phyloP scores from a whole-genome alignment of 2,329 filamentous ascomycete species.

The Xylariomycetidae sp. region DNA sequence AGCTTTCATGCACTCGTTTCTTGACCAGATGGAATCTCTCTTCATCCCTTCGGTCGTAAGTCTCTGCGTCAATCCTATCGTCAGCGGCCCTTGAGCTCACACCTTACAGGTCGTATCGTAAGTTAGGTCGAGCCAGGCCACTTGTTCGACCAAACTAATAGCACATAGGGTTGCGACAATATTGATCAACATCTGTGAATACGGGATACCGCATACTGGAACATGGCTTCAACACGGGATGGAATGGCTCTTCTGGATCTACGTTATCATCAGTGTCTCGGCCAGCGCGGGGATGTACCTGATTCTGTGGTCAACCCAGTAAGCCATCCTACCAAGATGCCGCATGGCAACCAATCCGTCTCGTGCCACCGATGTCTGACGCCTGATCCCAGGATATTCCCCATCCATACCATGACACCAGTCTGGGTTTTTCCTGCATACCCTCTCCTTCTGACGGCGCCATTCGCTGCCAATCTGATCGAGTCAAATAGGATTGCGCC shows the following conservation, averaged over 20 bases:
- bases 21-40: slow-evolving; percentile 71
- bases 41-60: slow-evolving; percentile 65
- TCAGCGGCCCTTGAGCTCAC: slow-evolving; percentile 2
- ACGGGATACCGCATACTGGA: slow-evolving; percentile 58
- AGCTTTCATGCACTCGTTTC: slow-evolving; percentile 64
- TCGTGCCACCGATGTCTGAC: no score
- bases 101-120: slow-evolving; percentile 18
- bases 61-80: slow-evolving; percentile 4
- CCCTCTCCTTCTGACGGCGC: slow-evolving; percentile 69
- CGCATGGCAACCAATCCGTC: neutral
- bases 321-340: slow-evolving; percentile 7
- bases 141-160: neutral
- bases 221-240: slow-evolving; percentile 56
- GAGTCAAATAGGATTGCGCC: slow-evolving; percentile 28
- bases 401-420: slow-evolving; percentile 79
- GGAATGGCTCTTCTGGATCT: slow-evolving; percentile 68
- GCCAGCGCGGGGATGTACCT: slow-evolving; percentile 69
- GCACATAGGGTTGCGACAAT: slow-evolving; percentile 61
- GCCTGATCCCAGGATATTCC: slow-evolving; percentile 35
- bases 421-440: slow-evolving; percentile 87
- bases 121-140: slow-evolving; percentile 20
- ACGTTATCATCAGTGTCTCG: slow-evolving; percentile 59
- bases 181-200: slow-evolving; percentile 72
- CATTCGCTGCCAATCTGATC: slow-evolving; percentile 59
- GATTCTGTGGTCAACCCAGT: slow-evolving; percentile 60